Evolutionary conservation across 2,329 filamentous ascomycete genomes (phyloP).

Genomic region (Microdochium bolleyi): DNA sequence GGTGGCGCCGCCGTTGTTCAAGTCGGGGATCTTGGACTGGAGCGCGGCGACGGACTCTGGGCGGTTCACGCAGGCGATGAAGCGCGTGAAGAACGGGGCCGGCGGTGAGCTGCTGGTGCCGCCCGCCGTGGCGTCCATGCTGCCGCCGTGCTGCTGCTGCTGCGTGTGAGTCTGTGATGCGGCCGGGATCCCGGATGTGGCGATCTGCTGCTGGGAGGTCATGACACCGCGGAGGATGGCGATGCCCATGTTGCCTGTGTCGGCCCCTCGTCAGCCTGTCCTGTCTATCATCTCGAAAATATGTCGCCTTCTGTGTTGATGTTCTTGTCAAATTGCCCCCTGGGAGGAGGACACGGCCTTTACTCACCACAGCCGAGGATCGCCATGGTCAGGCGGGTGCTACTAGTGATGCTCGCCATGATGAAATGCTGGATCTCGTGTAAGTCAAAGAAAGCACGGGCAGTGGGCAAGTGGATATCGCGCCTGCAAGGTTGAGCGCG

Average conservation of each 20-base stretch:
- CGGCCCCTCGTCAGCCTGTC: no score
- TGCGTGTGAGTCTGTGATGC: no score
- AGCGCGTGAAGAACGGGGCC: background rate
- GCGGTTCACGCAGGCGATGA: conserved; percentile 1
- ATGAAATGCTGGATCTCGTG: background rate
- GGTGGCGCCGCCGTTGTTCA: background rate
- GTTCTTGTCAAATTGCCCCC: no score
- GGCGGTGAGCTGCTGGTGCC: background rate
- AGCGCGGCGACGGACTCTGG: background rate
- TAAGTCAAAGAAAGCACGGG: no score
- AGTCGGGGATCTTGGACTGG: background rate
- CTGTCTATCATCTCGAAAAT: no score
- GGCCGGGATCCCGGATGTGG: no score
- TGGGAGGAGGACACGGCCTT: no score
- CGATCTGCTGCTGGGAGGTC: background rate
- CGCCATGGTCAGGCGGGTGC: background rate
- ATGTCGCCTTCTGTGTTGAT: no score
- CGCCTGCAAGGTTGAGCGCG: background rate
- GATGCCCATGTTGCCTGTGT: background rate
- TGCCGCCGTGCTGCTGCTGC: background rate
- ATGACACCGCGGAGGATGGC: background rate
- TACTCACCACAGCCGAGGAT: background rate
- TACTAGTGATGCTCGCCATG: background rate
- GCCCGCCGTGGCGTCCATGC: no score
- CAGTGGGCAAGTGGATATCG: background rate